These are phyloP conservation scores for Colletotrichum tropicicola DNA, from an alignment of 2,329 filamentous ascomycete species.

Conservation along the genomic window DNA sequence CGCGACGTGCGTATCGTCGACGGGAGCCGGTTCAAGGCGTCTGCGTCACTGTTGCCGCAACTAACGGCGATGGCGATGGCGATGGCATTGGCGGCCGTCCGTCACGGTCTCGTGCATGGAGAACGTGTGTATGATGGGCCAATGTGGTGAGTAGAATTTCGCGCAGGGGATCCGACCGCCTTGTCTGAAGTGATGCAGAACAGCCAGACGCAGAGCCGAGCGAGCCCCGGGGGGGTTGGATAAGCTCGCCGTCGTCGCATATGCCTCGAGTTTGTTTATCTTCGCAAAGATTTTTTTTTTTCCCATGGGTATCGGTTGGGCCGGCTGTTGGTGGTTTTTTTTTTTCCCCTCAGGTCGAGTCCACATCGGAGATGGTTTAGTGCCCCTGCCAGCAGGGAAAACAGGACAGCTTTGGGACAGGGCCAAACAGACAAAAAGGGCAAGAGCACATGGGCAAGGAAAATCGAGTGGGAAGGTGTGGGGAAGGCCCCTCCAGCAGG, in stretches of 20 bases:
- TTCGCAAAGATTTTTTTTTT: conserved; percentile 1
- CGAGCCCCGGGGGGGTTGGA: not conserved
- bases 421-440: not conserved
- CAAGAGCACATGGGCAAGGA: not conserved
- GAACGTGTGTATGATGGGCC: not conserved
- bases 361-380: not conserved
- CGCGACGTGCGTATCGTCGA: not conserved
- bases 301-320: conserved; percentile 8
- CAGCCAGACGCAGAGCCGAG: not conserved
- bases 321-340: not conserved
- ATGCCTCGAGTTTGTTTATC: not conserved
- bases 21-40: not conserved
- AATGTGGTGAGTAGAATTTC: conserved; percentile 11
- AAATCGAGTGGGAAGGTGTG: conserved; percentile 4
- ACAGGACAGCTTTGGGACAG: no score
- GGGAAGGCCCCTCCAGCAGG: conserved; percentile 2
- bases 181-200: conserved; percentile 7
- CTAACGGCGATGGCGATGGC: not conserved
- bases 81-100: not conserved
- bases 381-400: no score
- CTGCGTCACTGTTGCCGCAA: not conserved
- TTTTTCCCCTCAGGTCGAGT: not conserved
- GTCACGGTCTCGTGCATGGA: not conserved
- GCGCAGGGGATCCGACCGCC: conserved; percentile 15
- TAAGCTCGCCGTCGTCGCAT: conserved; percentile 2